phyloP scores from a whole-genome alignment of 306 rosid genomes.

The Cucurbita argyrosperma region DNA sequence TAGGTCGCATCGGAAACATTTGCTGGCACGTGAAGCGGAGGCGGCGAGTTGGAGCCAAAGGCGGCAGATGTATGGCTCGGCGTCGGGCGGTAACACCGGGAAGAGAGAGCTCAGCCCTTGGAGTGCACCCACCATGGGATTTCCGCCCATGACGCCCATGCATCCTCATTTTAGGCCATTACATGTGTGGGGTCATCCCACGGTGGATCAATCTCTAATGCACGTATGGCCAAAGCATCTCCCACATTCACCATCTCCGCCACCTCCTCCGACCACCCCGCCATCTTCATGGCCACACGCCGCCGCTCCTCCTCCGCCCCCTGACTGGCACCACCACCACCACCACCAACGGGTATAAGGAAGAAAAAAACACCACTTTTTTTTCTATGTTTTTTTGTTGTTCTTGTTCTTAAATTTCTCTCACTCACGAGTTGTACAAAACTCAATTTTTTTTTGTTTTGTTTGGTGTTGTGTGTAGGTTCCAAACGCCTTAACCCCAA shows the following conservation, averaged over 20 bases:
- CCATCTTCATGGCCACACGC: slow-evolving; percentile 2
- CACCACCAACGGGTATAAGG: slow-evolving; percentile 32
- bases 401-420: neutral
- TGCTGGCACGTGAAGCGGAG: slow-evolving; percentile 87
- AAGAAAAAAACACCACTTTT: neutral
- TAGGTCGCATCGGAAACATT: slow-evolving; percentile 78
- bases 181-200: slow-evolving; percentile 96
- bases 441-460: neutral
- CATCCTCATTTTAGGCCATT: slow-evolving; percentile 58
- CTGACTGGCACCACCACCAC: slow-evolving; percentile 49
- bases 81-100: slow-evolving; percentile 14
- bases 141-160: slow-evolving; percentile 34
- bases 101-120: slow-evolving; percentile 44
- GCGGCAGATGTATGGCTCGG: slow-evolving; percentile 34
- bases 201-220: slow-evolving; percentile 44
- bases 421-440: neutral
- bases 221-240: slow-evolving; percentile 49
- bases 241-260: slow-evolving; percentile 20
- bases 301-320: slow-evolving; percentile 27
- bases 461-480: slow-evolving; percentile 23
- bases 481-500: slow-evolving; percentile 32
- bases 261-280: neutral
- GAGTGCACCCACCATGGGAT: slow-evolving; percentile 50
- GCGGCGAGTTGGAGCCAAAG: slow-evolving; percentile 84
- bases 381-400: neutral